Evolutionary conservation across 129 eudicot species (phyloP).

Genomic region (Glebionis coronaria): DNA sequence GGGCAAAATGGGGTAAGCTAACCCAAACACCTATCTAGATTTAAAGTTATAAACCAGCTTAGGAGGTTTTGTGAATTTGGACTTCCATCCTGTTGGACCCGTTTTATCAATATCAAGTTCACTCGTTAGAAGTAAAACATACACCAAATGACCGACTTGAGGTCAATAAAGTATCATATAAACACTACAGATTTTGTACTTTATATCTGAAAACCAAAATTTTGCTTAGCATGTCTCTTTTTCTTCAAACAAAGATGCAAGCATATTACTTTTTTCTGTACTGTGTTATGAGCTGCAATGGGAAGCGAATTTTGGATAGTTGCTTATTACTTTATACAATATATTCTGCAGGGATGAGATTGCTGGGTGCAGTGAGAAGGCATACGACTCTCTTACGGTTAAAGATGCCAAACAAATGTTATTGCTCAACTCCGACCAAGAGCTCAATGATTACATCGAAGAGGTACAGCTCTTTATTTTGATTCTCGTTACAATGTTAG

Average conservation of each 20-base stretch:
- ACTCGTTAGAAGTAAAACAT: too few relatives aligned
- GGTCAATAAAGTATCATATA: too few relatives aligned
- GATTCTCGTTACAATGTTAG: not conserved
- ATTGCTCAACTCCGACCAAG: constrained; percentile 72
- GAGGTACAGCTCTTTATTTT: constrained; percentile 46
- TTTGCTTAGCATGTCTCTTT: not conserved
- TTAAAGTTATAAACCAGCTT: too few relatives aligned
- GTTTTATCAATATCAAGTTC: too few relatives aligned
- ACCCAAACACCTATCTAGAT: too few relatives aligned
- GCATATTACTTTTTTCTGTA: not conserved
- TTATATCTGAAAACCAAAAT: not conserved
- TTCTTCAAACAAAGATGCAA: too few relatives aligned
- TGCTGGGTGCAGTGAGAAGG: constrained; percentile 98
- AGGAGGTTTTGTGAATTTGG: too few relatives aligned
- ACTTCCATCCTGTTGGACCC: too few relatives aligned
- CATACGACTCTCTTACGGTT: constrained; percentile 77
- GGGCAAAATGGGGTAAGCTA: too few relatives aligned
- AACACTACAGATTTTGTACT: too few relatives aligned
- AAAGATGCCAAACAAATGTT: constrained; percentile 73
- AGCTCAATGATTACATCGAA: constrained; percentile 63
- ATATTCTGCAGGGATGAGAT: constrained; percentile 78
- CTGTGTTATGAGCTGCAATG: not conserved
- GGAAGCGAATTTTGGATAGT: not conserved
- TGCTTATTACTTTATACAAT: not conserved
- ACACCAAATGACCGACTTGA: too few relatives aligned